Conservation (phyloP, 306 rosid species). For the Urtica urens region DNA sequence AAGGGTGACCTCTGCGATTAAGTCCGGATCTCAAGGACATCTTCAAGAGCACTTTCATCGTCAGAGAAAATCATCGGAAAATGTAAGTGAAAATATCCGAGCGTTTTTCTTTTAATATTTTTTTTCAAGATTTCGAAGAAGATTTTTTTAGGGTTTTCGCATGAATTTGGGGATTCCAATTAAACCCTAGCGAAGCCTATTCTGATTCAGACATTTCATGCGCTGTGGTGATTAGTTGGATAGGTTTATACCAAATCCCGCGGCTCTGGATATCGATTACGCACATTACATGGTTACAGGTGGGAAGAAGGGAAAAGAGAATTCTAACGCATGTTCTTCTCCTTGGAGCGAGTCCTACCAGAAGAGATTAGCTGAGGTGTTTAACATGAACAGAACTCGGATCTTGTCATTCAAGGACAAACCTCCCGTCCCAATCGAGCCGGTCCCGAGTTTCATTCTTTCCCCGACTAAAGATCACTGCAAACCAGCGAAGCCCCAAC, state of each 20-base stretch:
- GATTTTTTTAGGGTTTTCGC: not conserved
- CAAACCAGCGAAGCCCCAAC: not conserved
- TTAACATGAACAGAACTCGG: constrained; percentile 5
- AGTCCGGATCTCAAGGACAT: not conserved
- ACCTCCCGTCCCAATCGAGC: constrained; percentile 1
- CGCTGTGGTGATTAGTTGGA: not conserved
- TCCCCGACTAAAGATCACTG: not conserved
- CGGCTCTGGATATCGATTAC: constrained; percentile 2
- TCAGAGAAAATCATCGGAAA: not conserved
- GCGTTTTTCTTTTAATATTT: not conserved
- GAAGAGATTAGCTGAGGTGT: not conserved
- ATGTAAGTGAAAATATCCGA: not conserved
- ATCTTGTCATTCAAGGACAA: constrained; percentile 5
- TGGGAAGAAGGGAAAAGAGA: not conserved
- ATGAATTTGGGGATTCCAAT: not conserved
- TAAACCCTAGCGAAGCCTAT: too few species aligned
- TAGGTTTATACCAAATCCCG: constrained; percentile 2
- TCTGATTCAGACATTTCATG: not conserved
- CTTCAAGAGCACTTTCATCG: not conserved
- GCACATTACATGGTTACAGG: constrained; percentile 2
- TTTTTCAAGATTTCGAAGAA: not conserved
- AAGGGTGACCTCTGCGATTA: not conserved
- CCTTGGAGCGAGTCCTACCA: constrained; percentile 1
- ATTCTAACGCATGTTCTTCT: not conserved
- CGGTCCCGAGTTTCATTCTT: not conserved